Evolutionary conservation across 805 yeast genomes (phyloP).

Genomic region (Saccharomycopsis microspora): DNA sequence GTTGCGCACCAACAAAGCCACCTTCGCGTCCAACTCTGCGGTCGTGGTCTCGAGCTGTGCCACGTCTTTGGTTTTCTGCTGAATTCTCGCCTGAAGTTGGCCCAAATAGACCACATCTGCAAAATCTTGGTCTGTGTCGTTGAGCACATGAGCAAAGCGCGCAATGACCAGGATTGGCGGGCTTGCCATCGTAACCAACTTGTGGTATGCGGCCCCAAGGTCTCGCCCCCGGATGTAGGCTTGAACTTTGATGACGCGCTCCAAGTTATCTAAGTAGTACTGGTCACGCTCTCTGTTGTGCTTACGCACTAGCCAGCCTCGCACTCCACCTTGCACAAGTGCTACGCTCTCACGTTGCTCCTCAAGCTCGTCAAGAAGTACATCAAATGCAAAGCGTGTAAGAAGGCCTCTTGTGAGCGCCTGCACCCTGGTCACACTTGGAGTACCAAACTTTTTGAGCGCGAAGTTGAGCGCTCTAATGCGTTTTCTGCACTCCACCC

Average conservation of each 20-base stretch:
- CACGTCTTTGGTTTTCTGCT: conserved; percentile 54
- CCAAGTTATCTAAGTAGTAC: conserved; percentile 44
- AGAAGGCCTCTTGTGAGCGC: conserved; percentile 52
- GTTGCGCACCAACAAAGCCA: conserved; percentile 67
- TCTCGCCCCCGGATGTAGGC: conserved; percentile 56
- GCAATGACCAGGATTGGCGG: conserved; percentile 74
- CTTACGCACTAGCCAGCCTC: conserved; percentile 31
- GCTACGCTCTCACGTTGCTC: conserved; percentile 17
- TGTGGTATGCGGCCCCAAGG: conserved; percentile 61
- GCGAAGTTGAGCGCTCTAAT: conserved; percentile 17
- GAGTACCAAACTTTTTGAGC: conserved; percentile 17
- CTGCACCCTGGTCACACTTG: conserved; percentile 35
- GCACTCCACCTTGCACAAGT: conserved; percentile 41
- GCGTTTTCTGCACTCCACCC: conserved; percentile 26
- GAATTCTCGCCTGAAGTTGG: conserved; percentile 53
- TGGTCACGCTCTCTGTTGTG: conserved; percentile 23
- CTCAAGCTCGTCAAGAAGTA: conserved; percentile 42
- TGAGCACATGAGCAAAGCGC: conserved; percentile 64
- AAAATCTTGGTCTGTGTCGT: conserved; percentile 66
- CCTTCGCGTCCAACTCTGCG: conserved; percentile 66
- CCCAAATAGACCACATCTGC: conserved; percentile 65
- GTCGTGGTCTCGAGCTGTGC: conserved; percentile 65
- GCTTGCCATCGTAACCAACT: conserved; percentile 54
- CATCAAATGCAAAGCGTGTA: conserved; percentile 42
- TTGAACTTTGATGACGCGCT: conserved; percentile 59